Base-by-base conservation (phyloP, 164 flowering plant genomes). In the Magnolia sinica region DNA sequence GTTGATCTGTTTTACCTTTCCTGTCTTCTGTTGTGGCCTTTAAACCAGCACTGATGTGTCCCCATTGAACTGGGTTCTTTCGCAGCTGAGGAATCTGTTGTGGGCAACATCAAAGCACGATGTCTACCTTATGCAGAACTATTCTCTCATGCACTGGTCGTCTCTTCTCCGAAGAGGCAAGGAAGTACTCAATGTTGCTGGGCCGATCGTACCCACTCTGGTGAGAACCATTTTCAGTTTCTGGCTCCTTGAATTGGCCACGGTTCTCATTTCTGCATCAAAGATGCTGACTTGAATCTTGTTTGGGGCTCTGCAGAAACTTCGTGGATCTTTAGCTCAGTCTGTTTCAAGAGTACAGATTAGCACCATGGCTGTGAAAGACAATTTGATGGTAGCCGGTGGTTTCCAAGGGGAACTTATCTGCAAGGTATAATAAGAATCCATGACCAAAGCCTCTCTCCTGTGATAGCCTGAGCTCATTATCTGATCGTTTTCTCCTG, bases 381-480 rank as follows among this genome's bases (percentile, higher is more conserved):
- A 93, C 24, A 86, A 92, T 77, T 77, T 95, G 66, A 59, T 92
- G 86, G 98, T 87, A 4, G 96, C 95, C 22, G 99, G 99, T 75
- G 99, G 99, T 50, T 93, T 93, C 77, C 94, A 86, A n/a, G 99
- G 99, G 74, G 99, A 95, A 83, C 96, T 95, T 20, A 87, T 95
- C 59, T 92, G 95, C 84, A 95, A 95, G 99, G 99, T 95, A 87
- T 16, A 31, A 5, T 2, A 49, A 24, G 67, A 50, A 73, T 23
- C 29, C 72, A 23, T 50, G 65, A 37, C 20, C 2, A 27, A 50
- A 29, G 29, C 24, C 22, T 3, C 19, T 22, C 70, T 49, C 4
- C 18, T 16, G 18, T 55, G 61, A 55, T 7, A 23, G 9, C 24
- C 51, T 52, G 11, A 29, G 72, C 58, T 11, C 52, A 74, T 51